Conservation (phyloP, 352 stramenopile genomes). For the Lagenidium sp. region DNA sequence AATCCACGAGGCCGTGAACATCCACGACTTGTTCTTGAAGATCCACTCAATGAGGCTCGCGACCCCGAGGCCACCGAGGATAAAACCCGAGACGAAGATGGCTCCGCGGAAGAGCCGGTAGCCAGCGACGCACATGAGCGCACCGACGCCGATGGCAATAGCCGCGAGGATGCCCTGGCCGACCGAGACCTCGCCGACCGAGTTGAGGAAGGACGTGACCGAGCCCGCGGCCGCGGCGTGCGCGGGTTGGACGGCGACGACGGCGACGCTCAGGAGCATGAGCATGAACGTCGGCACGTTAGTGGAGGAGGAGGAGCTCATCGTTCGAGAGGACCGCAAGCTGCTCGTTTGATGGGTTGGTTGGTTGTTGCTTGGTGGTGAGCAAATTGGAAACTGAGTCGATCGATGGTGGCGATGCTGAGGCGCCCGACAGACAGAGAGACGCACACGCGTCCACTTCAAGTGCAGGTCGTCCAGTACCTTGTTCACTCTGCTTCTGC, state of each 20-base stretch:
- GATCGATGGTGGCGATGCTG: too few relatives aligned
- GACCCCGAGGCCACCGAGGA: constrained; percentile 37
- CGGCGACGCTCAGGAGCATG: constrained; percentile 16
- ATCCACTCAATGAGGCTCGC: constrained; percentile 41
- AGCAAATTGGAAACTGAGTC: too few relatives aligned
- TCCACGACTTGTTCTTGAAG: constrained; percentile 37
- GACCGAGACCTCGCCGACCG: constrained; percentile 6
- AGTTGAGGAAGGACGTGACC: background rate
- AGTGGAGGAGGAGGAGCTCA: too few relatives aligned
- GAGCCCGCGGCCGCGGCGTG: background rate
- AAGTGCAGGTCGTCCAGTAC: too few relatives aligned
- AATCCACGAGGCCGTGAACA: constrained; percentile 58
- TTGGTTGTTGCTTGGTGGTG: too few relatives aligned
- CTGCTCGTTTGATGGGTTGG: too few relatives aligned
- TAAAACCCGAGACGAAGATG: constrained; percentile 51
- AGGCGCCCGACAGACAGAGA: too few relatives aligned
- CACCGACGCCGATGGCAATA: constrained; percentile 29
- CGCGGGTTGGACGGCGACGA: constrained; percentile 34
- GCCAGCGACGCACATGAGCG: constrained; percentile 30
- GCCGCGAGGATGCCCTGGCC: constrained; percentile 28
- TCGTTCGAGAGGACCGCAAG: too few relatives aligned
- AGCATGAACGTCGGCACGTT: too few relatives aligned
- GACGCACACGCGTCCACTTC: too few relatives aligned
- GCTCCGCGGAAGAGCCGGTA: constrained; percentile 55
- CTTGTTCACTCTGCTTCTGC: too few relatives aligned